Evolutionary conservation across 208 protist species (phyloP).

Genomic region (Porcisia deanei): DNA sequence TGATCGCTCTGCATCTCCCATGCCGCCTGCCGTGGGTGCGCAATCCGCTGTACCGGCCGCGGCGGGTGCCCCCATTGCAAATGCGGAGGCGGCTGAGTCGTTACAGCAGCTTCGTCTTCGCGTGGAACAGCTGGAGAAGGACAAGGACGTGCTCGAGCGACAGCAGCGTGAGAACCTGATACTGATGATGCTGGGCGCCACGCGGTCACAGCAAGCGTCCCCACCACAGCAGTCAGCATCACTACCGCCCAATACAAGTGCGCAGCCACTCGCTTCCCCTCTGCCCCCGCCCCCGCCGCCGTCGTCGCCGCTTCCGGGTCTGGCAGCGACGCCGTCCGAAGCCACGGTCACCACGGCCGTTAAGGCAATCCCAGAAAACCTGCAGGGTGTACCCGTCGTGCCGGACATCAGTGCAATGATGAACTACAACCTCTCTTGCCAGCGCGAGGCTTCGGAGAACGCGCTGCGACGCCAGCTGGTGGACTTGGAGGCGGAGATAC

Average conservation of each 20-base stretch:
- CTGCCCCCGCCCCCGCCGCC: background rate
- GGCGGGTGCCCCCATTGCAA: background rate
- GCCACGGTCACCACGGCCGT: conserved; percentile 4
- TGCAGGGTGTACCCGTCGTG: conserved; percentile 68
- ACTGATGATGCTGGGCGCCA: conserved; percentile 51
- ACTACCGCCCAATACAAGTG: background rate
- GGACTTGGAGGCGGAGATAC: conserved; percentile 63
- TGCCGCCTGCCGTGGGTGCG: conserved; percentile 9
- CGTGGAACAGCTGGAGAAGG: conserved; percentile 56
- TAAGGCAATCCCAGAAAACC: background rate
- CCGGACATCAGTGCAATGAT: conserved; percentile 72
- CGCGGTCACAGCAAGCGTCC: conserved; percentile 13
- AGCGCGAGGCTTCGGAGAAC: conserved; percentile 64
- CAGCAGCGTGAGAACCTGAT: conserved; percentile 70
- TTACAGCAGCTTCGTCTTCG: conserved; percentile 48
- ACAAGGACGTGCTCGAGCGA: conserved; percentile 55
- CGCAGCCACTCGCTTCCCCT: background rate
- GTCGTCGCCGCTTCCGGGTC: background rate
- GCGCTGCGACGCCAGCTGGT: conserved; percentile 64
- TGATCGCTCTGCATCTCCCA: background rate
- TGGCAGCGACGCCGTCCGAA: conserved; percentile 3
- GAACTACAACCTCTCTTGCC: conserved; percentile 73
- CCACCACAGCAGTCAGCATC: conserved; percentile 5
- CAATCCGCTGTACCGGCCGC: conserved; percentile 6
- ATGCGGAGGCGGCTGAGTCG: conserved; percentile 12